Percentiles rank a stretch among this genome's conserved stretches.
Evolutionary conservation across 2,329 filamentous ascomycete species (phyloP).

Genomic region (Aschersonia sp.): DNA sequence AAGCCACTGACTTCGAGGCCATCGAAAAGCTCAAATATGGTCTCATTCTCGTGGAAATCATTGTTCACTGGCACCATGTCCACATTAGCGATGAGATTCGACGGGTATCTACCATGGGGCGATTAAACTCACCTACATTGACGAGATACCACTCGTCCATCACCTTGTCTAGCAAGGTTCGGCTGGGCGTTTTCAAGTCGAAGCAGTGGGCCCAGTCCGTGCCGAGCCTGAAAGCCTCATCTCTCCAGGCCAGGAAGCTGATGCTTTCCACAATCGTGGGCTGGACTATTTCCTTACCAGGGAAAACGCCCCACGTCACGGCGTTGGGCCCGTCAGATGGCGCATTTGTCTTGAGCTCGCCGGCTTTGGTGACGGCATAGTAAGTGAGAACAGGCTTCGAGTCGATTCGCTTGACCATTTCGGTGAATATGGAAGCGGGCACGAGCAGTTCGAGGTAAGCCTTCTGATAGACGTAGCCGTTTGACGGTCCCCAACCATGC

Average conservation of each 20-base stretch:
- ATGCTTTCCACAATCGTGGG: slow-evolving; percentile 98
- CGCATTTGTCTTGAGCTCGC: slow-evolving; percentile 72
- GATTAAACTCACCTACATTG: slow-evolving; percentile 65
- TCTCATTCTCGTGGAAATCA: slow-evolving; percentile 75
- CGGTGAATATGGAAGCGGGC: slow-evolving; percentile 61
- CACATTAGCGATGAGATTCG: neutral
- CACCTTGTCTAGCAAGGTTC: slow-evolving; percentile 64
- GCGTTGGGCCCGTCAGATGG: slow-evolving; percentile 81
- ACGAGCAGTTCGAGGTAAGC: slow-evolving; percentile 89
- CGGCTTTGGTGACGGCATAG: slow-evolving; percentile 78
- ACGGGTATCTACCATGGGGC: neutral
- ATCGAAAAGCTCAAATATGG: slow-evolving; percentile 77
- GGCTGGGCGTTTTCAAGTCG: slow-evolving; percentile 58
- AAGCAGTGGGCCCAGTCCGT: slow-evolving; percentile 92
- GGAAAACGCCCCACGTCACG: slow-evolving; percentile 99
- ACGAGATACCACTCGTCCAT: slow-evolving; percentile 89
- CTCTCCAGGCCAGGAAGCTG: slow-evolving; percentile 96
- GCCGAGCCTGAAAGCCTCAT: slow-evolving; percentile 88
- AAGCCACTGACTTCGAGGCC: slow-evolving; percentile 57
- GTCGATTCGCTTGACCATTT: slow-evolving; percentile 66
- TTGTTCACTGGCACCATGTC: slow-evolving; percentile 61
- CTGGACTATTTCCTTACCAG: slow-evolving; percentile 97
- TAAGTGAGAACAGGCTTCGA: slow-evolving; percentile 74
- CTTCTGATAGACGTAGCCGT: slow-evolving; percentile 97
- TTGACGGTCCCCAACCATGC: slow-evolving; percentile 86